Evolutionary conservation across 768 basidiomycete species (phyloP), one percentile per base, ranked within the genome.

Genomic region (Strobilomyces echinocephalus): DNA sequence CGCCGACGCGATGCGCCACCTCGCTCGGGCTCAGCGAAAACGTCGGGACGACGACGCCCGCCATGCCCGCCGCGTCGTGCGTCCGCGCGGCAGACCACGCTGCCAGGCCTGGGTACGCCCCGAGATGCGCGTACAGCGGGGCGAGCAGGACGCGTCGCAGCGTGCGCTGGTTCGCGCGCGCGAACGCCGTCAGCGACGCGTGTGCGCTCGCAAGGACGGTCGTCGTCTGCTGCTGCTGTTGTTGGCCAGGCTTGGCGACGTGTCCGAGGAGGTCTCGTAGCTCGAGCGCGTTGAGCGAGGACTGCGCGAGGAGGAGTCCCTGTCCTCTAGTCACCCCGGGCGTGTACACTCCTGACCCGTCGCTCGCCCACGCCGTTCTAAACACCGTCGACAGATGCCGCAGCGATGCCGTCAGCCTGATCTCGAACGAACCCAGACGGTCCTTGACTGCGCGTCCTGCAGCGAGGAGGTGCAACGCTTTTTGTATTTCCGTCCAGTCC

Each of bases 1-100:
- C 97, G 3, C 91, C 89, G 31, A 97, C 85, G 53, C 85, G 83
- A 55, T 94, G 89, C 56, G 97, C 85, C 5, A 81, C 84, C 50
- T 92, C 90, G 50, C 86, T 95, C 1, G 94, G 95, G 10, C 90
- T 91, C 12, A 97, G 77, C 1, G 94, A 97, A 73, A 99, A 99
- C 7, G 82, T 90, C 2, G 97, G 97, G 7, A 98, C 81, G 63
- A 75, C 70, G 24, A 76, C 65, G 14, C 73, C 76, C 20, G 75
- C 74, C 20, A 76, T 70, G 8, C 70, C 72, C 0, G 58, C 51
- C 4, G 52, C 52, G 0, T 63, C 59, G n/a, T 61, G 57, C 7
- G 28, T 44, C 14, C 74, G 76, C 0, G 74, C 58, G 1, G 78
- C 70, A 26, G 77, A 73, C 91, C 94, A 97, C 20, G 82, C 67